Conservation (phyloP, 2,329 filamentous ascomycete species). For the Ophiostoma montium region DNA sequence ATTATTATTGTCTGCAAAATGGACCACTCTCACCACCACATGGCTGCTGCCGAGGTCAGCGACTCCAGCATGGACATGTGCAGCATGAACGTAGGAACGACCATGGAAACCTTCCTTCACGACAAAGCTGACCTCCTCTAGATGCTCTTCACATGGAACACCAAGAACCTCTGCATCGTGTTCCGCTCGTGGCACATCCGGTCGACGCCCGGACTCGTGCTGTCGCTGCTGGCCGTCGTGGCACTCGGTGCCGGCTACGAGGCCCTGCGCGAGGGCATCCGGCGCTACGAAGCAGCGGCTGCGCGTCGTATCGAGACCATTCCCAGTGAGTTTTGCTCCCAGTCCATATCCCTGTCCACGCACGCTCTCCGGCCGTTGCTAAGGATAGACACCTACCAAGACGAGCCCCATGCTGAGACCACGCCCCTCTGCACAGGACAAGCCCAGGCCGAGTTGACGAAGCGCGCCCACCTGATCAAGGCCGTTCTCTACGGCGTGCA, state of each 20-base stretch:
- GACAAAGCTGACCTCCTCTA: no score
- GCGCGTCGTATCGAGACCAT: constrained; percentile 32
- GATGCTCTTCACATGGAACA: constrained; percentile 99
- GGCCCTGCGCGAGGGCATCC: constrained; percentile 60
- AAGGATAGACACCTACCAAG: not conserved
- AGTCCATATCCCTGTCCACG: not conserved
- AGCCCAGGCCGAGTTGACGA: constrained; percentile 44
- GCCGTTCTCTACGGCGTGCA: constrained; percentile 76
- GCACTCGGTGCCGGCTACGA: constrained; percentile 87
- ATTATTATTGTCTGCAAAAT: constrained; percentile 16
- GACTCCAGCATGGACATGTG: constrained; percentile 51
- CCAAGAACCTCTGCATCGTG: constrained; percentile 86
- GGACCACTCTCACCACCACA: constrained; percentile 28
- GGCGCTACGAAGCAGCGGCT: constrained; percentile 57
- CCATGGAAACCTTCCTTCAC: not conserved
- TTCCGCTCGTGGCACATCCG: constrained; percentile 84
- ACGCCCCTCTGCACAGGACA: constrained; percentile 60
- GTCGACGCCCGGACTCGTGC: constrained; percentile 56
- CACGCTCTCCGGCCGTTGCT: not conserved
- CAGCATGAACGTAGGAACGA: constrained; percentile 66
- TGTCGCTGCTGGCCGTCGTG: constrained; percentile 72
- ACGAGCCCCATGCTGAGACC: constrained; percentile 38
- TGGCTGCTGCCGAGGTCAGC: constrained; percentile 37
- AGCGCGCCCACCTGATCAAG: constrained; percentile 64
- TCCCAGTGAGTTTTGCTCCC: constrained; percentile 32